Percentiles rank a stretch among this genome's conserved stretches.
These are phyloP conservation scores for Stachybotrys elegans DNA, from an alignment of 2,329 filamentous ascomycete genomes.

Conservation along the genomic window DNA sequence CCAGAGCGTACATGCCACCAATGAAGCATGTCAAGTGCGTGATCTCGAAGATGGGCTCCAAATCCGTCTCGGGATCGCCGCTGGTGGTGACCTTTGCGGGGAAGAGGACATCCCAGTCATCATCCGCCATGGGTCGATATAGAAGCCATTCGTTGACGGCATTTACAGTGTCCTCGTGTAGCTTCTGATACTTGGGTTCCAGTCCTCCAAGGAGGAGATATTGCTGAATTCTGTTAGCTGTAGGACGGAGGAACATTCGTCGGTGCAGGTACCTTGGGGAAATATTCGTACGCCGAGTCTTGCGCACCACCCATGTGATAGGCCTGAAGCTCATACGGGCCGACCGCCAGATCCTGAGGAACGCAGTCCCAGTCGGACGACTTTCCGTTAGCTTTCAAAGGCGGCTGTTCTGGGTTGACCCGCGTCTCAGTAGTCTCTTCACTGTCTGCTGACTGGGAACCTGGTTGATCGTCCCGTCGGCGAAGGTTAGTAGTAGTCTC, in stretches of 20 bases:
- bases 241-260: not conserved
- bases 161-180: constrained; percentile 66
- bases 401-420: constrained; percentile 13
- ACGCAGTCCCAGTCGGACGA: constrained; percentile 43
- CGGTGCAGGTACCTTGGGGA: constrained; percentile 46
- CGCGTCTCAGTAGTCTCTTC: constrained; percentile 1
- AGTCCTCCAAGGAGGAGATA: constrained; percentile 73
- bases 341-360: constrained; percentile 52
- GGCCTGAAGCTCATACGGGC: constrained; percentile 37
- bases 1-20: constrained; percentile 65
- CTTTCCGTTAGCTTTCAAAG: constrained; percentile 28
- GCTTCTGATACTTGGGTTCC: constrained; percentile 63
- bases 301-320: constrained; percentile 61
- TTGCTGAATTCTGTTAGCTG: constrained; percentile 39
- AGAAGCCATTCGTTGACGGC: constrained; percentile 69
- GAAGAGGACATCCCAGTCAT: constrained; percentile 66
- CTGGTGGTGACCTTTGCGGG: constrained; percentile 55
- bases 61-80: constrained; percentile 34
- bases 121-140: constrained; percentile 69
- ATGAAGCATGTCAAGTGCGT: constrained; percentile 64
- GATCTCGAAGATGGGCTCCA: constrained; percentile 52
- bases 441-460: not conserved
- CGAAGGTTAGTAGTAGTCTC: no score
- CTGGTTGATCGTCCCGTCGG: not conserved
- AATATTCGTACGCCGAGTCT: constrained; percentile 69